Base-by-base conservation (phyloP, 2,329 filamentous ascomycete genomes). In the Bipolaris zeicola region DNA sequence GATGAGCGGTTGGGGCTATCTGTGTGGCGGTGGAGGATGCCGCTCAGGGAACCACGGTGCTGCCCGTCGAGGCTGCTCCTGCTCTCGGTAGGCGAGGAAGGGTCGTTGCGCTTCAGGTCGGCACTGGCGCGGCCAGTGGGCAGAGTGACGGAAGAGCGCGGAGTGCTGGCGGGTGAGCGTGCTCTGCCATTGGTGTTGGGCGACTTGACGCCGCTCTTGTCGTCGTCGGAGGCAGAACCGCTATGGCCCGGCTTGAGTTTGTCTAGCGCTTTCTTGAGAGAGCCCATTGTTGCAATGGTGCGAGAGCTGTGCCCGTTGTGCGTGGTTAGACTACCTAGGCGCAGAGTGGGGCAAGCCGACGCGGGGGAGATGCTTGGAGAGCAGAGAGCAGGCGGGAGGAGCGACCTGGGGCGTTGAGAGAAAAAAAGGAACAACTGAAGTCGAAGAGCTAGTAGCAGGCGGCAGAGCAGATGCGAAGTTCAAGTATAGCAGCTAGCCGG, bases 191-290 rank as follows among this genome's bases (percentile, higher is more conserved):
- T 76, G 55, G 56, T 64, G 8, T 46, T 41, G 48, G 72, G 70
- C 28, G 71, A 73, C 53, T 67, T 51, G 62, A 68, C 22, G 46
- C 65, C 61, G 49, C 49, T 61, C 53, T 78, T 62, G 43, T 78
- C 76, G 26, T 75, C 70, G 57, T 76, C 74, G 6, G 72, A 76
- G 39, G 65, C 39, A n/a, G 52, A 60, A 57, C 72, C 70, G 64
- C 61, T 64, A 47, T 62, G 50, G 55, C 68, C 70, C 31, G 77
- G 69, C 69, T 78, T 78, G 58, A 81, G 71, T 69, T 77, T 78
- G 47, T 68, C 73, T 49, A 78, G 70, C 26, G 77, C 79, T 67
- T 80, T 81, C 65, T 81, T 81, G 62, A 81, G 76, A 50, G 78
- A 77, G 61, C 70, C 66, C 66, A 60, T 67, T 57, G 54, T 58